A percentile compares a stretch with the other conserved stretches of the same genome.
These are phyloP conservation scores for Gremmenia infestans DNA, from an alignment of 2,329 filamentous ascomycete genomes.

Conservation along the genomic window DNA sequence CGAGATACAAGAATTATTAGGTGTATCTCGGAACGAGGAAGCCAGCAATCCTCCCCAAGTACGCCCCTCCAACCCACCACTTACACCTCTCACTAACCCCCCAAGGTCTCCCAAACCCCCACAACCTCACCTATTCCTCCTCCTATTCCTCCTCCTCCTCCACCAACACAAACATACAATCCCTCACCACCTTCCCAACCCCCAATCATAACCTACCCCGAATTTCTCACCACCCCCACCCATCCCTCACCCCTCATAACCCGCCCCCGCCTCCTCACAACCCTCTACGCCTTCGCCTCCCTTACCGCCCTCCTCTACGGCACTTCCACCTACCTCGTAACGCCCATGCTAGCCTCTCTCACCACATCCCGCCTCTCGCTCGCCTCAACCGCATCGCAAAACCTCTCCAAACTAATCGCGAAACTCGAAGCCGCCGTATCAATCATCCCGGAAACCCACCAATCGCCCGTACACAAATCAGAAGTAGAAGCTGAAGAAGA, in stretches of 20 bases:
- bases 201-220: constrained; percentile 65
- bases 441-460: constrained; percentile 44
- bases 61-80: neutral
- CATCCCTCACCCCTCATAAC: too few relatives aligned
- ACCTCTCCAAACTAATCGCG: constrained; percentile 46
- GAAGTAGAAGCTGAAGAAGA: constrained; percentile 38
- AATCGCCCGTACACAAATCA: constrained; percentile 15
- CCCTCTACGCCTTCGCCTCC: constrained; percentile 52
- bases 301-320: constrained; percentile 64
- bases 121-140: constrained; percentile 2
- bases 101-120: constrained; percentile 1
- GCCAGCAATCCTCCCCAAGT: constrained; percentile 15
- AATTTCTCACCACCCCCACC: constrained; percentile 63
- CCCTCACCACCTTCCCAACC: constrained; percentile 37
- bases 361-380: constrained; percentile 49
- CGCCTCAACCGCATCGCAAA: constrained; percentile 41
- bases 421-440: constrained; percentile 55
- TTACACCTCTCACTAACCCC: neutral
- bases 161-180: constrained; percentile 33
- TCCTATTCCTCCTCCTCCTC: constrained; percentile 11
- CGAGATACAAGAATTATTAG: constrained; percentile 66
- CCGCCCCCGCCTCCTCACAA: constrained; percentile 51
- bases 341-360: constrained; percentile 51
- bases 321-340: constrained; percentile 62
- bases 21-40: constrained; percentile 26